These are phyloP conservation scores for Penicillium sp. DNA, from an alignment of 2,329 filamentous ascomycete species.

Conservation along the genomic window DNA sequence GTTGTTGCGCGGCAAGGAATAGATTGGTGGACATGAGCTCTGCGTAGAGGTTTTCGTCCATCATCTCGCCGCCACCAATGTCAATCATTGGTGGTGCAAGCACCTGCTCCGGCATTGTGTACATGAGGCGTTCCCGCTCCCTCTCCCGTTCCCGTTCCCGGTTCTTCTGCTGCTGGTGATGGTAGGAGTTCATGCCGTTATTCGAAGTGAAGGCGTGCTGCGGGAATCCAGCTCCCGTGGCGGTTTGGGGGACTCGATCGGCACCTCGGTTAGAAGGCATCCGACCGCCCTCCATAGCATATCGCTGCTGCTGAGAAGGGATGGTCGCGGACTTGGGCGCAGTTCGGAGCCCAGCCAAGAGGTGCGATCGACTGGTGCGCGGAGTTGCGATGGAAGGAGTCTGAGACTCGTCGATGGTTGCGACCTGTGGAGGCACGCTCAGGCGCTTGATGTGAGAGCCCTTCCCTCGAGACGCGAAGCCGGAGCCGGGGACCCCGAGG, in stretches of 20 bases:
- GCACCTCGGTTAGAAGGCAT: conserved; percentile 48
- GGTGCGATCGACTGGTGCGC: conserved; percentile 89
- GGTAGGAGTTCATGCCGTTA: conserved; percentile 35
- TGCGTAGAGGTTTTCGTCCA: conserved; percentile 84
- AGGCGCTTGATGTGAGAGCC: conserved; percentile 88
- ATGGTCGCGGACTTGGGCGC: conserved; percentile 84
- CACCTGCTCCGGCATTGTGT: conserved; percentile 75
- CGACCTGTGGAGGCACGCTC: conserved; percentile 72
- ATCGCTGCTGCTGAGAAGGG: conserved; percentile 61
- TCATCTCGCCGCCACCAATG: conserved; percentile 65
- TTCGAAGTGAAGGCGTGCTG: conserved; percentile 41
- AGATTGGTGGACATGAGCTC: conserved; percentile 89
- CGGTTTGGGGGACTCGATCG: conserved; percentile 59
- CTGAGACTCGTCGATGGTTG: conserved; percentile 63
- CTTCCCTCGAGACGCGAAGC: conserved; percentile 82
- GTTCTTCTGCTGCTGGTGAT: neutral
- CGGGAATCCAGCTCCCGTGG: conserved; percentile 56
- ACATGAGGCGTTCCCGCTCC: conserved; percentile 56
- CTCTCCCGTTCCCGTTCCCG: conserved; percentile 21
- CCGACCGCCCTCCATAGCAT: conserved; percentile 49
- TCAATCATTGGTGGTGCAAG: conserved; percentile 71
- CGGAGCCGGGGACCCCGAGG: conserved; percentile 73
- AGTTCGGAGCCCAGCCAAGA: conserved; percentile 89
- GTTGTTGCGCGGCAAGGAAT: conserved; percentile 91
- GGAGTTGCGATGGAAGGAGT: conserved; percentile 73